Conservation (phyloP, 805 yeast species). For the Metschnikowia koreensis region DNA sequence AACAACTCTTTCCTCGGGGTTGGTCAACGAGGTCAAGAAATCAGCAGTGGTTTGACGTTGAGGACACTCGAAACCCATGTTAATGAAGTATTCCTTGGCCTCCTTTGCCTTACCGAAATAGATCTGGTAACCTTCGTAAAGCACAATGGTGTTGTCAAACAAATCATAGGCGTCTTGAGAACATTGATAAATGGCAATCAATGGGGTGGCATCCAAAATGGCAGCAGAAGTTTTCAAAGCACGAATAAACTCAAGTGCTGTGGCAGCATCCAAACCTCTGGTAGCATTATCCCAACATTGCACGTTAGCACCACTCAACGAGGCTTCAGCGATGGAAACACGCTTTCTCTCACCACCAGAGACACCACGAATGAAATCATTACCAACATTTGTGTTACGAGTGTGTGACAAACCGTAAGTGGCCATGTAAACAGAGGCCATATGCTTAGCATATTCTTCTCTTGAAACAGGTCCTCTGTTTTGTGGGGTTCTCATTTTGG, state of each 20-base stretch:
- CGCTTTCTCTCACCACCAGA: conserved; percentile 75
- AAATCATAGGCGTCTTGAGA: conserved; percentile 60
- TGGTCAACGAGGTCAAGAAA: conserved; percentile 64
- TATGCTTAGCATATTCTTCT: conserved; percentile 46
- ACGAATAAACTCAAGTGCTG: conserved; percentile 63
- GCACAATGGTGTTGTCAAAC: conserved; percentile 59
- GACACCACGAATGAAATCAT: conserved; percentile 64
- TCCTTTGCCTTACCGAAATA: conserved; percentile 54
- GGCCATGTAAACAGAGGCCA: conserved; percentile 45
- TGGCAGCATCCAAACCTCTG: conserved; percentile 68
- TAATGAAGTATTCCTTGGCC: conserved; percentile 54
- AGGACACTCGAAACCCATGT: conserved; percentile 63
- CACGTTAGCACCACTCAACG: conserved; percentile 46
- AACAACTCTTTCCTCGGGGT: conserved; percentile 56
- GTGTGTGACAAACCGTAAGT: conserved; percentile 55
- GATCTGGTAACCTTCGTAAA: conserved; percentile 61
- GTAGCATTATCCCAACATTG: conserved; percentile 71
- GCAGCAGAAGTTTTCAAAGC: conserved; percentile 57
- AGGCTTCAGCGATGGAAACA: conserved; percentile 66
- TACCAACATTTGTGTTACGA: conserved; percentile 58
- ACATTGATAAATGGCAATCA: conserved; percentile 68
- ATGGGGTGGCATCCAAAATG: conserved; percentile 52
- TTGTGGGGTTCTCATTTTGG: conserved; percentile 58
- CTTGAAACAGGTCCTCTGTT: conserved; percentile 62
- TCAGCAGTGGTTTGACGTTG: conserved; percentile 68